Evolutionary conservation across 768 basidiomycete species (phyloP), one percentile per base, ranked within the genome.

Genomic region (Pulveroboletus sp.): DNA sequence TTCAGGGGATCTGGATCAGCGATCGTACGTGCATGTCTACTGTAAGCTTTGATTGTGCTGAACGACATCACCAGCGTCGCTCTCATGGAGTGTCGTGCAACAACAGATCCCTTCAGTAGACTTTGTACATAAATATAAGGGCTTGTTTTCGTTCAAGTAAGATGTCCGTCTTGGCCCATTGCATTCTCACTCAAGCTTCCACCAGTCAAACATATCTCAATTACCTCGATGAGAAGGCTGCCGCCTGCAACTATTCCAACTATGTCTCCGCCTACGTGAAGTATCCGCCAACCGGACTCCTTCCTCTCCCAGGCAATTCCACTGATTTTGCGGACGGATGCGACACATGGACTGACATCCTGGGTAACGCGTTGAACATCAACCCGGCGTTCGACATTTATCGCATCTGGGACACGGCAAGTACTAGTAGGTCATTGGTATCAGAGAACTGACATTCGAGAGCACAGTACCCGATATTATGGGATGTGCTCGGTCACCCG

Each of bases 401-500:
- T 60, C 78, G 84, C 19, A 85, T 90, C 48, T 85, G 87, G 65
- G 86, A 88, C 57, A 85, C 80, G n/a, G 75, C 69, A 40, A 50
- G 76, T 58, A 14, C 5, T 10, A 5, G 3, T 16, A 8, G 10
- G 0, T 19, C 8, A n/a, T 17, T 10, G 4, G 2, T 5, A 23
- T 23, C 13, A 17, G 27, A 39, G 33, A 21, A 24, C 43, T 56
- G 17, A 58, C 29, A 12, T 40, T 8, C 25, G 9, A 19, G 24
- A 5, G 27, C 16, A 11, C 39, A 73, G 54, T 87, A 71, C 65
- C 87, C 86, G 0, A 73, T 85, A 33, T 69, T 84, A 9, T 89
- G 85, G 86, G 86, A 89, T 51, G 85, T 88, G 5, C 81, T 89
- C 27, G 87, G 86, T 16, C 87, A 85, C 75, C 86, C 87, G 81